Conservation (phyloP, 2,329 filamentous ascomycete species). For the Penicillium sp. region DNA sequence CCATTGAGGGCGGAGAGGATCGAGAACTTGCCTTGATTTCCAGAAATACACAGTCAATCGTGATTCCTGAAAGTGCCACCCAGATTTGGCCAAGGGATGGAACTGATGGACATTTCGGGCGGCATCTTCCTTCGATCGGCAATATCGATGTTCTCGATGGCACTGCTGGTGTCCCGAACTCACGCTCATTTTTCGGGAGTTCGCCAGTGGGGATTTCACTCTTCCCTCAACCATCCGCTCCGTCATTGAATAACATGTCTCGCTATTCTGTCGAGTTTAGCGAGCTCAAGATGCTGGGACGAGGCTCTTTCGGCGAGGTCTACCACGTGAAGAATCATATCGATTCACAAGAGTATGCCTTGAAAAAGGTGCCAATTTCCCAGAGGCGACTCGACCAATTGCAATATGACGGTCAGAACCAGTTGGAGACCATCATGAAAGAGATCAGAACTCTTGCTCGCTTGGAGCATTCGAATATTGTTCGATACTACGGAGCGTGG, state of each 20-base stretch:
- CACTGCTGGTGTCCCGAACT: slow-evolving; percentile 26
- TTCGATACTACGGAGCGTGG: slow-evolving; percentile 69
- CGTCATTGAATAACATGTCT: slow-evolving; percentile 36
- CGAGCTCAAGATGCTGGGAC: slow-evolving; percentile 62
- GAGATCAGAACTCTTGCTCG: slow-evolving; percentile 66
- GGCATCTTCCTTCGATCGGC: slow-evolving; percentile 18
- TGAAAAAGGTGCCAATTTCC: slow-evolving; percentile 68
- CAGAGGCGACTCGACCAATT: slow-evolving; percentile 56
- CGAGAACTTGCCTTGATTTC: slow-evolving; percentile 25
- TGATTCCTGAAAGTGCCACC: slow-evolving; percentile 17
- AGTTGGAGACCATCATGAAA: slow-evolving; percentile 61
- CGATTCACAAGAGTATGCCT: slow-evolving; percentile 65
- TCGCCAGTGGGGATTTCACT: slow-evolving; percentile 39
- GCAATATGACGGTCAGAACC: slow-evolving; percentile 55
- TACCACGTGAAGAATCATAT: slow-evolving; percentile 65
- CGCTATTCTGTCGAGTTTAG: slow-evolving; percentile 57
- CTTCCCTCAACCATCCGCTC: slow-evolving; percentile 29
- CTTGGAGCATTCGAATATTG: slow-evolving; percentile 68
- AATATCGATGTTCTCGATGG: slow-evolving; percentile 27
- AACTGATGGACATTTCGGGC: slow-evolving; percentile 18
- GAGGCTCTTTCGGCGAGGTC: slow-evolving; percentile 68
- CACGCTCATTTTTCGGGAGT: slow-evolving; percentile 32
- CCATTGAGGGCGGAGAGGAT: slow-evolving; percentile 25
- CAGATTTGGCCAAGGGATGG: slow-evolving; percentile 17
- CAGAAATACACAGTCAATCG: slow-evolving; percentile 21